Evolutionary conservation across 2,329 filamentous ascomycete species (phyloP).

Genomic region (Xylariaceae sp.): DNA sequence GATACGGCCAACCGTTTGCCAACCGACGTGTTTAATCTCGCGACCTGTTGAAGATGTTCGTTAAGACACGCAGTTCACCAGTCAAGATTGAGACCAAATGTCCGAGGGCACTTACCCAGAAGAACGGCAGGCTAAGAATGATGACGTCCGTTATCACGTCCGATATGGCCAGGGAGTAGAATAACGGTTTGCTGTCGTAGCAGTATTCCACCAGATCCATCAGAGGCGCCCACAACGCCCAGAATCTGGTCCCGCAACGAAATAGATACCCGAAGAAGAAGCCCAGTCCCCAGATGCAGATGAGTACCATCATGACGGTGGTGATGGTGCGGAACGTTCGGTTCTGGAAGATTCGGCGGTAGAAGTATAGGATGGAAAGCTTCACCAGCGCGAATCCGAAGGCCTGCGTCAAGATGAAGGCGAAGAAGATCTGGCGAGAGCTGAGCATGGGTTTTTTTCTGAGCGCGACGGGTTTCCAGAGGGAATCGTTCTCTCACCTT

Average conservation of each 20-base stretch:
- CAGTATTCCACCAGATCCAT: slow-evolving; percentile 6
- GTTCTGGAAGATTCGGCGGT: slow-evolving; percentile 13
- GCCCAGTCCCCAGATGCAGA: slow-evolving; percentile 4
- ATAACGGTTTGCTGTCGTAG: slow-evolving; percentile 9
- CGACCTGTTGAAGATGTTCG: background rate
- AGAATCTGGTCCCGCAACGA: slow-evolving; percentile 10
- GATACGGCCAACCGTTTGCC: slow-evolving; percentile 8
- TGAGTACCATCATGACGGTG: background rate
- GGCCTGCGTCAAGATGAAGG: slow-evolving; percentile 8
- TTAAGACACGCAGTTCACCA: too few relatives aligned
- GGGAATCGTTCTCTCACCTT: slow-evolving; percentile 3
- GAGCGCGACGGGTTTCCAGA: too few relatives aligned
- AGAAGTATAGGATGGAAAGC: slow-evolving; percentile 14
- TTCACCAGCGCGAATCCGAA: slow-evolving; percentile 11
- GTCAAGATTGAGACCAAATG: too few relatives aligned
- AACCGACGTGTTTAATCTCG: slow-evolving; percentile 3
- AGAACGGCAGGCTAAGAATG: slow-evolving; percentile 7
- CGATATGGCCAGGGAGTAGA: slow-evolving; percentile 8
- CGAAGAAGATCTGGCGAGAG: slow-evolving; percentile 10
- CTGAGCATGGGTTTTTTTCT: too few relatives aligned
- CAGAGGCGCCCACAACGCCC: slow-evolving; percentile 14
- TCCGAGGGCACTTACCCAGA: slow-evolving; percentile 6
- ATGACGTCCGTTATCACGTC: slow-evolving; percentile 15
- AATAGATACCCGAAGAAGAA: slow-evolving; percentile 17
- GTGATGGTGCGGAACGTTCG: slow-evolving; percentile 3